Conservation (phyloP, 768 basidiomycete genomes). For the Lentinula detonsa region DNA sequence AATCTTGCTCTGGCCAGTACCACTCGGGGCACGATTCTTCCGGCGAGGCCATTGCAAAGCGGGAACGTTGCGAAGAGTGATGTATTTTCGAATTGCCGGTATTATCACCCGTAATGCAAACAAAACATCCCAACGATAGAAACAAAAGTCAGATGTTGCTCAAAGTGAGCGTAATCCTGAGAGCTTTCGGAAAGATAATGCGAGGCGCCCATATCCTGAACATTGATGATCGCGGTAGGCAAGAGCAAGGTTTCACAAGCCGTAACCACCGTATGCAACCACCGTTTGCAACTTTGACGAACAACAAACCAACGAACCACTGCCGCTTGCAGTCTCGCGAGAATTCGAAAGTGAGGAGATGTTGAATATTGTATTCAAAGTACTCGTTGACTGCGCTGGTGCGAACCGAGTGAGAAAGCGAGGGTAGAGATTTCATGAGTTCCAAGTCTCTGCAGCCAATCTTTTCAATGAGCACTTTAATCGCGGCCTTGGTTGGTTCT, state of each 20-base stretch:
- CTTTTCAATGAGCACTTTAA: conserved; percentile 94
- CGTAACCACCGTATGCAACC: conserved; percentile 67
- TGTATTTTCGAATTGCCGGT: too few relatives aligned
- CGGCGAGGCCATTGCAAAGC: conserved; percentile 18
- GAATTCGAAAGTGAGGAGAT: conserved; percentile 95
- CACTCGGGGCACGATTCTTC: conserved; percentile 81
- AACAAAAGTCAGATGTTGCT: conserved; percentile 88
- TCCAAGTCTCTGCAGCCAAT: conserved; percentile 68
- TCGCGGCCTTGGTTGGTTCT: conserved; percentile 95
- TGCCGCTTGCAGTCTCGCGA: conserved; percentile 87
- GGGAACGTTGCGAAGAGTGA: too few relatives aligned
- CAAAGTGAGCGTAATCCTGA: conserved; percentile 84
- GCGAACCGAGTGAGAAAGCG: conserved; percentile 53
- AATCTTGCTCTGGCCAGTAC: conserved; percentile 89
- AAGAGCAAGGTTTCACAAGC: conserved; percentile 87
- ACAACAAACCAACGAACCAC: conserved; percentile 52
- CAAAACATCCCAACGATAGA: conserved; percentile 91
- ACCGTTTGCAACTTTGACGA: conserved; percentile 83
- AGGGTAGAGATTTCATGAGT: conserved; percentile 48
- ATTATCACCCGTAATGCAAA: too few relatives aligned
- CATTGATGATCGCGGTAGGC: conserved; percentile 64
- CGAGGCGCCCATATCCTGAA: conserved; percentile 65
- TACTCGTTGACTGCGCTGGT: conserved; percentile 82
- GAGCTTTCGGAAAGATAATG: conserved; percentile 80
- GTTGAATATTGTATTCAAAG: conserved; percentile 68